phyloP scores from a whole-genome alignment of 371 early-diverging fungal species.

The Mortierella sp. region DNA sequence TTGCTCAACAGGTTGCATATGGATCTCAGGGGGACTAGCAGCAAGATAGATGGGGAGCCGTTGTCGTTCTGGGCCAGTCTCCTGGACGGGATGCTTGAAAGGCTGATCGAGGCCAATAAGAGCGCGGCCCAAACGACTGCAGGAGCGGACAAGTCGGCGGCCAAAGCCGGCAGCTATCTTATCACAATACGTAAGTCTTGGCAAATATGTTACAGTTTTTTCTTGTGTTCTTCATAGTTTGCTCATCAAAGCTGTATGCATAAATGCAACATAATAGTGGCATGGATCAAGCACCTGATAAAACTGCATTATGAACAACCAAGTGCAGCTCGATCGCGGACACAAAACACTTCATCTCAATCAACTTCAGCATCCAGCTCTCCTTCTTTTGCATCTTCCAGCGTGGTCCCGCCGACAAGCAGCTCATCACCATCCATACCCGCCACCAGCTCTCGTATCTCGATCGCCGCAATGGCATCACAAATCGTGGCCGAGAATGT shows the following conservation, averaged over 20 bases:
- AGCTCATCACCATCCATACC: background rate
- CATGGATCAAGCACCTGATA: constrained; percentile 49
- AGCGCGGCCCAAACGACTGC: constrained; percentile 10
- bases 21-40: constrained; percentile 21
- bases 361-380: constrained; percentile 11
- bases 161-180: constrained; percentile 39
- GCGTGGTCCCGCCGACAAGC: constrained; percentile 3
- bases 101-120: constrained; percentile 32
- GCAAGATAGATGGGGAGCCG: constrained; percentile 28
- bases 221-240: background rate
- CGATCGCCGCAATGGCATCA: constrained; percentile 37
- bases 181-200: constrained; percentile 38
- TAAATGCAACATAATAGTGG: constrained; percentile 14
- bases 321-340: background rate
- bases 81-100: constrained; percentile 35
- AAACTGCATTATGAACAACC: constrained; percentile 32
- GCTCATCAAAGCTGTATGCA: background rate
- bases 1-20: constrained; percentile 28
- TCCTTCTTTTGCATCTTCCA: constrained; percentile 11
- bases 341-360: constrained; percentile 6
- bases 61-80: constrained; percentile 43
- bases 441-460: constrained; percentile 15
- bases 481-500: constrained; percentile 30
- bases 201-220: background rate
- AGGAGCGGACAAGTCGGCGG: constrained; percentile 16